Conservation (phyloP, 2,329 filamentous ascomycete species). For the Aspergillus puulaauensis region DNA sequence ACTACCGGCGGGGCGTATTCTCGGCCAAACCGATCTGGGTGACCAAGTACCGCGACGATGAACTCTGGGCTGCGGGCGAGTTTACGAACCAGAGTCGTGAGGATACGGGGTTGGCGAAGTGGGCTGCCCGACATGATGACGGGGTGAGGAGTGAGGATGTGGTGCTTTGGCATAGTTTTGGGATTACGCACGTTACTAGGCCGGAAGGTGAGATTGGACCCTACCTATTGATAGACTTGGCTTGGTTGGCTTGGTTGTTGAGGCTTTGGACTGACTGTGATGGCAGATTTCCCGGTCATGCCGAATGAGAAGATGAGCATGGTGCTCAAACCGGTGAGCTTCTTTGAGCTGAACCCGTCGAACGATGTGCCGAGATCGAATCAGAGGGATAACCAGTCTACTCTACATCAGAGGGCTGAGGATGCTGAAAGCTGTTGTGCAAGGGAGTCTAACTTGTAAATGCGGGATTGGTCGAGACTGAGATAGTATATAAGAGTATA, state of each 20-base stretch:
- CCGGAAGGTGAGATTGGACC: too few species aligned
- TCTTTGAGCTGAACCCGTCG: slow-evolving; percentile 52
- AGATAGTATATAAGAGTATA: too few species aligned
- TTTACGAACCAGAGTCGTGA: slow-evolving; percentile 54
- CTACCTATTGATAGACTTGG: too few species aligned
- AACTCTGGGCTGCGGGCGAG: slow-evolving; percentile 53
- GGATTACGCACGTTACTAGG: slow-evolving; percentile 63
- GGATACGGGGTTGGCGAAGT: slow-evolving; percentile 54
- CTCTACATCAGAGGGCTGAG: slow-evolving; percentile 27
- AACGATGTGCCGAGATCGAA: slow-evolving; percentile 45
- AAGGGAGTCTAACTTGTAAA: too few species aligned
- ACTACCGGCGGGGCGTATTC: slow-evolving; percentile 41
- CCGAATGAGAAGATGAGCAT: slow-evolving; percentile 55
- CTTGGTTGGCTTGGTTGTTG: too few species aligned
- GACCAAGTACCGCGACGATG: slow-evolving; percentile 53
- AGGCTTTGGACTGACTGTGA: too few species aligned
- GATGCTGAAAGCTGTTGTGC: too few species aligned
- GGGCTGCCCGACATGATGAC: slow-evolving; percentile 45
- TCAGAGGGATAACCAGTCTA: slow-evolving; percentile 42
- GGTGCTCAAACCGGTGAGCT: slow-evolving; percentile 50
- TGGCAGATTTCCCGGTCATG: slow-evolving; percentile 69
- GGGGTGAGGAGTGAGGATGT: slow-evolving; percentile 49
- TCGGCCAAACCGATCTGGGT: slow-evolving; percentile 56
- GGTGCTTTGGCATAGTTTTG: slow-evolving; percentile 43
- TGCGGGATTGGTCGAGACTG: too few species aligned